phyloP scores from a whole-genome alignment of 2,329 filamentous ascomycete genomes.

The Nothomitra cinnamomea region DNA sequence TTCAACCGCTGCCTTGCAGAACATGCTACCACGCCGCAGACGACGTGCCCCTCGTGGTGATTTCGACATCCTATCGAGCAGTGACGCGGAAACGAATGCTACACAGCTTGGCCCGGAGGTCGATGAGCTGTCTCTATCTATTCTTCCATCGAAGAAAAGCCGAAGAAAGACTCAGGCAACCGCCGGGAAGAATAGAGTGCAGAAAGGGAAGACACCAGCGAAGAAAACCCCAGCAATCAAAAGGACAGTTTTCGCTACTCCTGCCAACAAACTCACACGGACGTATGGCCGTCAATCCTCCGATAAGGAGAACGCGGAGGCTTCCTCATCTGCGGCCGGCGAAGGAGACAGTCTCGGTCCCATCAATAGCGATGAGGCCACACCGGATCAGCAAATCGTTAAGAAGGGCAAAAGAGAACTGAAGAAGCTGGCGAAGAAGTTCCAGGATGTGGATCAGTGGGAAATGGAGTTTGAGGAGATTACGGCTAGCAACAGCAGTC shows the following conservation, averaged over 20 bases:
- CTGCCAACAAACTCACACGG: slow-evolving; percentile 14
- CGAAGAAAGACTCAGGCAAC: background rate
- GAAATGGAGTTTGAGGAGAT: slow-evolving; percentile 50
- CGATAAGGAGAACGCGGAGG: slow-evolving; percentile 40
- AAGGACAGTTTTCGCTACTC: slow-evolving; percentile 13
- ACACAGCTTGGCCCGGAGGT: background rate
- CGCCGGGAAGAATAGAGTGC: background rate
- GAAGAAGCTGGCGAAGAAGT: slow-evolving; percentile 42
- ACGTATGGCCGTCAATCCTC: slow-evolving; percentile 19
- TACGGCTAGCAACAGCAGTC: slow-evolving; percentile 14
- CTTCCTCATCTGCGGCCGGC: slow-evolving; percentile 16
- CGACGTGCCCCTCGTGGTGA: slow-evolving; percentile 21
- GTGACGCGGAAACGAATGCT: background rate
- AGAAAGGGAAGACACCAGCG: background rate
- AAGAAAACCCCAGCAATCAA: slow-evolving; percentile 15
- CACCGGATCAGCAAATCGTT: slow-evolving; percentile 24
- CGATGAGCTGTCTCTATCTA: background rate
- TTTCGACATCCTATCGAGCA: slow-evolving; percentile 16
- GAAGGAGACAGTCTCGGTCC: slow-evolving; percentile 25
- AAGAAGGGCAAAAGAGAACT: slow-evolving; percentile 29
- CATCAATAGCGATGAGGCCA: slow-evolving; percentile 19
- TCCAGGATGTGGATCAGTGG: slow-evolving; percentile 53
- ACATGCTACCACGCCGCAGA: slow-evolving; percentile 19
- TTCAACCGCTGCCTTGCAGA: slow-evolving; percentile 21
- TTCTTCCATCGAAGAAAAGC: background rate